Percentiles rank a stretch among this genome's conserved stretches.
Conservation (phyloP, 805 yeast genomes). For the Lachancea meyersii region DNA sequence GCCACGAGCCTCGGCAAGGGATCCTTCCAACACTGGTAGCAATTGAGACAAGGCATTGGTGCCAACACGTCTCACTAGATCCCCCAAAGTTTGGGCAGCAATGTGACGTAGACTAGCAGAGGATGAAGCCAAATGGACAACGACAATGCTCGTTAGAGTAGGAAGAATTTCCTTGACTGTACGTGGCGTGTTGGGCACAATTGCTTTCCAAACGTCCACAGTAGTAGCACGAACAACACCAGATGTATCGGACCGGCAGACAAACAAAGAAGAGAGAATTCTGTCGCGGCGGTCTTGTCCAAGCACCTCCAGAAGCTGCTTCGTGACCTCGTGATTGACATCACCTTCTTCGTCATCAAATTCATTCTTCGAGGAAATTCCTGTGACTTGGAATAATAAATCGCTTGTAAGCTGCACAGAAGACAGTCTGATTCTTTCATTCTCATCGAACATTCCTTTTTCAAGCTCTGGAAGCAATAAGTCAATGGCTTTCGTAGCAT, state of each 20-base stretch:
- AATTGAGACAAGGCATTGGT: slow-evolving; percentile 76
- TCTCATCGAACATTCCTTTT: slow-evolving; percentile 74
- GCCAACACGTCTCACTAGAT: slow-evolving; percentile 90
- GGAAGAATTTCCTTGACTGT: slow-evolving; percentile 90
- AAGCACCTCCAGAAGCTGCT: slow-evolving; percentile 64
- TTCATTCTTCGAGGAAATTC: slow-evolving; percentile 74
- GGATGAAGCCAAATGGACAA: slow-evolving; percentile 74
- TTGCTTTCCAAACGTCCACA: slow-evolving; percentile 92
- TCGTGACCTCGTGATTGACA: slow-evolving; percentile 46
- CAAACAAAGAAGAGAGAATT: slow-evolving; percentile 75
- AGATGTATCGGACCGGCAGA: slow-evolving; percentile 88
- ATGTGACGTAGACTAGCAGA: slow-evolving; percentile 74
- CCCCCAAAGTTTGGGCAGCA: slow-evolving; percentile 92
- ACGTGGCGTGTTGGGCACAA: slow-evolving; percentile 92
- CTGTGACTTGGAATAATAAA: slow-evolving; percentile 86
- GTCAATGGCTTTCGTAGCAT: slow-evolving; percentile 89
- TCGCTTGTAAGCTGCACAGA: slow-evolving; percentile 96
- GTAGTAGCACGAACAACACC: slow-evolving; percentile 85
- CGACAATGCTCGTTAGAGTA: slow-evolving; percentile 69
- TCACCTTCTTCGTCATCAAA: slow-evolving; percentile 43
- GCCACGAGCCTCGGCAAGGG: slow-evolving; percentile 52
- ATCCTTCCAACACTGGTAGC: slow-evolving; percentile 74
- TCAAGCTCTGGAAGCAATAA: slow-evolving; percentile 90
- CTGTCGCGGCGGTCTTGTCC: slow-evolving; percentile 88
- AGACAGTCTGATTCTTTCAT: slow-evolving; percentile 81